Conservation (phyloP, 108 stramenopile species). For the Asterionellopsis glacialis region DNA sequence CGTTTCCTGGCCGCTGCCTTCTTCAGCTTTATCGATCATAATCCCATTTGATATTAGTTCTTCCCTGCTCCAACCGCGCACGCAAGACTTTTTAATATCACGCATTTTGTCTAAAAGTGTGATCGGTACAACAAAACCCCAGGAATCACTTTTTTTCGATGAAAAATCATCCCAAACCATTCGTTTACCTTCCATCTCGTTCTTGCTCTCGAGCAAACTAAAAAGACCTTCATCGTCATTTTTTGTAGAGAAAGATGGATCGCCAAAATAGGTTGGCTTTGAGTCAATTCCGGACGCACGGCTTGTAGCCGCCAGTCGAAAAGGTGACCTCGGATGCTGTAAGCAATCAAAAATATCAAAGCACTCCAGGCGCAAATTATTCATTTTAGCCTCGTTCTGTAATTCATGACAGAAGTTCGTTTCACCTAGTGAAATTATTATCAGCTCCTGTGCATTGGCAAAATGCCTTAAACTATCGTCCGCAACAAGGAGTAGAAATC, state of each 20-base stretch:
- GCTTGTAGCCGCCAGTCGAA: slow-evolving; percentile 41
- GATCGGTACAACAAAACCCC: background rate
- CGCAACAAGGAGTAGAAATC: slow-evolving; percentile 43
- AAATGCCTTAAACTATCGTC: slow-evolving; percentile 77
- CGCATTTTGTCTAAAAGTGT: too few relatives aligned
- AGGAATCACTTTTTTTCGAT: background rate
- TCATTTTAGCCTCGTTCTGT: slow-evolving; percentile 9
- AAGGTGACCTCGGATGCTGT: slow-evolving; percentile 45
- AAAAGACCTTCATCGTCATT: too few relatives aligned
- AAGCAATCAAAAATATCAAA: slow-evolving; percentile 58
- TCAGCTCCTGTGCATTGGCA: slow-evolving; percentile 45
- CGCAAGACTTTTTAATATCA: too few relatives aligned
- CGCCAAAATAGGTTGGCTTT: too few relatives aligned
- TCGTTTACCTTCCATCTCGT: background rate
- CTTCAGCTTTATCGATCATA: too few relatives aligned
- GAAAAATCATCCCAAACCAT: background rate
- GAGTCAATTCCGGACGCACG: slow-evolving; percentile 2
- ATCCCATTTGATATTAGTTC: too few relatives aligned
- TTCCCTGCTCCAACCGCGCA: too few relatives aligned
- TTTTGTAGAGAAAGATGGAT: too few relatives aligned
- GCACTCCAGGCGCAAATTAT: slow-evolving; percentile 8
- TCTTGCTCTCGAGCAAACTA: background rate
- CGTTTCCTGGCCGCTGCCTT: background rate
- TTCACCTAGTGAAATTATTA: slow-evolving; percentile 29
- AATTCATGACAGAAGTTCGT: background rate